Conservation (phyloP, 164 flowering plant species). For the Berberis vulgaris region DNA sequence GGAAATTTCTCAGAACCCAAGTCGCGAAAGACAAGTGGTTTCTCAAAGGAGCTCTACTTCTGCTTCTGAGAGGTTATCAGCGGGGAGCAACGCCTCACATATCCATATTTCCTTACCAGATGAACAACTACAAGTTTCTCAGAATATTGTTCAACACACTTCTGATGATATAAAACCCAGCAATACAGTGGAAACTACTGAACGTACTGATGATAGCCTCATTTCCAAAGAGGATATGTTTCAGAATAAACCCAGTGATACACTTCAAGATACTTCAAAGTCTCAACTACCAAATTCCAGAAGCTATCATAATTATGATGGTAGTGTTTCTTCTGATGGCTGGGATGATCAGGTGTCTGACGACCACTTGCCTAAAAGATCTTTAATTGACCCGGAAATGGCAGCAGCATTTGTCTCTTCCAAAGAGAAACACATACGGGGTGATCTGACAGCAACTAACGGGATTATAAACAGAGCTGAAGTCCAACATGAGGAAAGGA, state of each 20-base stretch:
- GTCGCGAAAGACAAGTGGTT: constrained; percentile 7
- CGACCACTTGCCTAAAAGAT: constrained; percentile 10
- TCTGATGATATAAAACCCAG: constrained; percentile 17
- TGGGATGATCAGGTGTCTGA: constrained; percentile 32
- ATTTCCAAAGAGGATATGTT: constrained; percentile 16
- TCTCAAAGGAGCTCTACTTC: background rate
- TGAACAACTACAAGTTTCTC: constrained; percentile 21
- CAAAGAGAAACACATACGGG: constrained; percentile 16
- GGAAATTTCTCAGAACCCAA: constrained; percentile 12
- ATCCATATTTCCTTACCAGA: constrained; percentile 9
- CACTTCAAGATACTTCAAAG: constrained; percentile 1
- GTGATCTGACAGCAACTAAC: constrained; percentile 9
- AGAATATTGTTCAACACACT: constrained; percentile 4
- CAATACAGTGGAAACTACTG: constrained; percentile 22
- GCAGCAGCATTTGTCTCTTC: constrained; percentile 7
- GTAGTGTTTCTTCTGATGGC: constrained; percentile 62
- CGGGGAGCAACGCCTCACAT: constrained; percentile 11
- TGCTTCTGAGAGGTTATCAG: constrained; percentile 8
- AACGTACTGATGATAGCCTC: constrained; percentile 12
- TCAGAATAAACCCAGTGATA: constrained; percentile 12
- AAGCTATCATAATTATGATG: constrained; percentile 42
- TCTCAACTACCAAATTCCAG: constrained; percentile 18
- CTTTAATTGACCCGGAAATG: constrained; percentile 9
- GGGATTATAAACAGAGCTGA: constrained; percentile 8
- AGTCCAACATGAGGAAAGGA: constrained; percentile 18